Percentiles rank a stretch among this genome's conserved stretches.
Conservation (phyloP, 768 basidiomycete genomes). For the Hemileccinum impolitum region DNA sequence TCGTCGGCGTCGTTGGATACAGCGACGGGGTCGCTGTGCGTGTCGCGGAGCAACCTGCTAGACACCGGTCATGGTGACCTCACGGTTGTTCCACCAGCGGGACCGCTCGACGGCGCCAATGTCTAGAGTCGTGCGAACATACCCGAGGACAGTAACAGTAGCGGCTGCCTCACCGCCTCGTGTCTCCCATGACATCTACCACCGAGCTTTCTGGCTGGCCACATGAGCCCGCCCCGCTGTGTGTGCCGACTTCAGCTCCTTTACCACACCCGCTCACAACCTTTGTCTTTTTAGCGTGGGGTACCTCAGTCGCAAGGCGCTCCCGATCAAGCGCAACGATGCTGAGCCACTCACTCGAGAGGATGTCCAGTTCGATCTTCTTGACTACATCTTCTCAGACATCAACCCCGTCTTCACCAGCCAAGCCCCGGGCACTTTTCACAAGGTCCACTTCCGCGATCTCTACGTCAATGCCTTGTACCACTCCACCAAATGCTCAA, state of each 20-base stretch:
- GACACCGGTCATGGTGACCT: constrained; percentile 1
- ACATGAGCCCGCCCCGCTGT: constrained; percentile 54
- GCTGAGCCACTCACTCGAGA: constrained; percentile 79
- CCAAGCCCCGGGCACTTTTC: constrained; percentile 45
- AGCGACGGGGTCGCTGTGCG: constrained; percentile 7
- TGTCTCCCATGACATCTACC: constrained; percentile 46
- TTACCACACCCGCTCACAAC: constrained; percentile 10
- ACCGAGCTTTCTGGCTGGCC: constrained; percentile 41
- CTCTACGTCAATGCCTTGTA: constrained; percentile 81
- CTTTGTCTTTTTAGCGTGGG: constrained; percentile 40
- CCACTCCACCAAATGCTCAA: constrained; percentile 80
- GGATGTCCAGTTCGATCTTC: constrained; percentile 85
- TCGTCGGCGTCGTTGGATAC: constrained; percentile 9
- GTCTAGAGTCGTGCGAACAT: constrained; percentile 29
- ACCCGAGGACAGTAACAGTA: constrained; percentile 19
- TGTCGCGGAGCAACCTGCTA: constrained; percentile 1
- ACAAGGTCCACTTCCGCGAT: constrained; percentile 72
- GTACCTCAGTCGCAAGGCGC: constrained; percentile 57
- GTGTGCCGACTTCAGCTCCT: constrained; percentile 23
- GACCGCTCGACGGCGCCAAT: constrained; percentile 15
- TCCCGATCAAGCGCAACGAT: constrained; percentile 80
- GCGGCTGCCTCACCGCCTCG: constrained; percentile 33
- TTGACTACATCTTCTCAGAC: constrained; percentile 76
- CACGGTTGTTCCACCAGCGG: not conserved
- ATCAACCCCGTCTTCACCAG: constrained; percentile 66